These are phyloP conservation scores for Drosera spatulata DNA, from an alignment of 179 eudicot species.

Conservation along the genomic window DNA sequence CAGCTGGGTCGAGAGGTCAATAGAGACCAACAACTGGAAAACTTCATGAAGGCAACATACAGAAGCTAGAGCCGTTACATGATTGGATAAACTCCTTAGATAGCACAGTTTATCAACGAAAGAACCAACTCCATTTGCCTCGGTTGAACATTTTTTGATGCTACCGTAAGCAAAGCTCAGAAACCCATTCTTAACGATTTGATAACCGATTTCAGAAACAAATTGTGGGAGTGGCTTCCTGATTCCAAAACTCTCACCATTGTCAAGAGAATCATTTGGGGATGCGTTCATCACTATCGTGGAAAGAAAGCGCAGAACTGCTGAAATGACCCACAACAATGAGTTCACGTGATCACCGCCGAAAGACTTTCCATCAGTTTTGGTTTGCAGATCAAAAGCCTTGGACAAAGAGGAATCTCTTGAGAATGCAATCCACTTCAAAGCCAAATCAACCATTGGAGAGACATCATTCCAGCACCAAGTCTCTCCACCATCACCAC, in stretches of 20 bases:
- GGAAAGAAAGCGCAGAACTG: slow-evolving; percentile 58
- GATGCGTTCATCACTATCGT: slow-evolving; percentile 48
- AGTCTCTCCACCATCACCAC: slow-evolving; percentile 26
- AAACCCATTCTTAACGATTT: slow-evolving; percentile 35
- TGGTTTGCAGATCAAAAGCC: slow-evolving; percentile 21
- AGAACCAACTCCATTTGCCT: slow-evolving; percentile 16
- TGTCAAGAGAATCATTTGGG: slow-evolving; percentile 30
- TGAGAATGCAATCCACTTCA: slow-evolving; percentile 50
- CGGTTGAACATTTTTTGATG: slow-evolving; percentile 9
- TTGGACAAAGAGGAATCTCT: slow-evolving; percentile 23
- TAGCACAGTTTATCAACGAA: slow-evolving; percentile 39
- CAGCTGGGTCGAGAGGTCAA: slow-evolving; percentile 49
- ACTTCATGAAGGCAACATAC: slow-evolving; percentile 55
- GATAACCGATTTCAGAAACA: slow-evolving; percentile 49
- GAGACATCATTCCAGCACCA: slow-evolving; percentile 72
- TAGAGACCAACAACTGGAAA: slow-evolving; percentile 33
- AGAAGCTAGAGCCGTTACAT: slow-evolving; percentile 53
- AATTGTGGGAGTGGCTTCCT: slow-evolving; percentile 56
- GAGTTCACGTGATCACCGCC: slow-evolving; percentile 20
- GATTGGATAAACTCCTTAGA: slow-evolving; percentile 38
- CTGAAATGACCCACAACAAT: slow-evolving; percentile 59
- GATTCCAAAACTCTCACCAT: slow-evolving; percentile 14
- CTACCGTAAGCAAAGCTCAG: slow-evolving; percentile 22
- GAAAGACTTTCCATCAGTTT: slow-evolving; percentile 9
- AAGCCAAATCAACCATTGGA: slow-evolving; percentile 63